Evolutionary conservation across 129 eudicot genomes (phyloP).

Genomic region (Escallonia rubra): DNA sequence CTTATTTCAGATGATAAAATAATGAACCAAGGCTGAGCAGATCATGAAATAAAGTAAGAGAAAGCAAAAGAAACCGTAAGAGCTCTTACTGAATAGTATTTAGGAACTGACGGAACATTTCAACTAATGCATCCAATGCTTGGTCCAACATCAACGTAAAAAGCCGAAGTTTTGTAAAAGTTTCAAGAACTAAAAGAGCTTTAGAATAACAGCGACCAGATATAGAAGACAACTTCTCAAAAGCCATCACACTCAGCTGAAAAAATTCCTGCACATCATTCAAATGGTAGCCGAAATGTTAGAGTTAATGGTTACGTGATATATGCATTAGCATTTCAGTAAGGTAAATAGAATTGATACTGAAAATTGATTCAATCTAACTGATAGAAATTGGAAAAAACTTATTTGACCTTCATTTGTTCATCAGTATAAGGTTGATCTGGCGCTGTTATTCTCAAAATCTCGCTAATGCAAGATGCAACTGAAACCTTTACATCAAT

Average conservation of each 20-base stretch:
- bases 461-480: conserved; percentile 31
- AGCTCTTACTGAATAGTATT: conserved; percentile 28
- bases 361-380: too few relatives aligned
- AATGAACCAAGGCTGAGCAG: too few relatives aligned
- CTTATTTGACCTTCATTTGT: conserved; percentile 28
- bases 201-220: conserved; percentile 28
- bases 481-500: conserved; percentile 27
- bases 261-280: conserved; percentile 30
- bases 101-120: conserved; percentile 34
- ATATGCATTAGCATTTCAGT: too few relatives aligned
- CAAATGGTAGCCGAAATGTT: background rate
- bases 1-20: too few relatives aligned
- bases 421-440: conserved; percentile 22
- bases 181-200: conserved; percentile 23
- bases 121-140: conserved; percentile 25
- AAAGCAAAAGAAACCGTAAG: background rate
- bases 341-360: too few relatives aligned
- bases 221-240: conserved; percentile 31
- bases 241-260: conserved; percentile 29
- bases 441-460: conserved; percentile 38
- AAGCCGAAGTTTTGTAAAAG: conserved; percentile 15
- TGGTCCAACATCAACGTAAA: conserved; percentile 41
- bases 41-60: background rate
- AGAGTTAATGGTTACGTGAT: too few relatives aligned
- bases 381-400: too few relatives aligned